Evolutionary conservation across 768 basidiomycete genomes (phyloP).

Genomic region (Fistulinella prunicolor): DNA sequence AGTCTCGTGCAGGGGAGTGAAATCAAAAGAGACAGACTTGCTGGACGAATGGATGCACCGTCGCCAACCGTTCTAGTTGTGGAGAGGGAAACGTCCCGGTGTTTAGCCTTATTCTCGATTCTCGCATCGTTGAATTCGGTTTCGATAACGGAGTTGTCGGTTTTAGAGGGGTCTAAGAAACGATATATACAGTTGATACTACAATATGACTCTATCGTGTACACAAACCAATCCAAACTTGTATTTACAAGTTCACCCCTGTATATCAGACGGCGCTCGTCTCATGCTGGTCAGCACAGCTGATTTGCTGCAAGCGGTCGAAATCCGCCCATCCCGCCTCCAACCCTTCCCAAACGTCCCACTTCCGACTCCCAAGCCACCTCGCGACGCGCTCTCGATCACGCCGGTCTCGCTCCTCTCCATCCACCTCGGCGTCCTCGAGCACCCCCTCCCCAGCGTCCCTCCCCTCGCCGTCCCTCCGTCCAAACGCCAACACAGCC

Average conservation of each 20-base stretch:
- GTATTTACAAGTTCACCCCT: no score
- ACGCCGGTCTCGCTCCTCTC: conserved; percentile 8
- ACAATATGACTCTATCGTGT: no score
- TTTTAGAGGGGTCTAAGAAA: no score
- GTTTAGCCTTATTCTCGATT: conserved; percentile 18
- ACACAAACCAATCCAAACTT: no score
- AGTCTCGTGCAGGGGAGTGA: no score
- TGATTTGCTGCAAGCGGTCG: no score
- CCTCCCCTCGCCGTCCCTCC: conserved; percentile 41
- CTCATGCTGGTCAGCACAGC: no score
- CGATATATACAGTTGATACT: no score
- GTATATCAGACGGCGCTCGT: no score
- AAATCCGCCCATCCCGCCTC: conserved; percentile 39
- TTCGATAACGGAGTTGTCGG: no score
- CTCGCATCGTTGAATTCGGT: conserved; percentile 8
- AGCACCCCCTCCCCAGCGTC: conserved; percentile 62
- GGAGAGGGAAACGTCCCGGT: conserved; percentile 22
- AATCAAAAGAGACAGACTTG: conserved; percentile 39
- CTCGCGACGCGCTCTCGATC: conserved; percentile 43
- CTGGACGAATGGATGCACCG: conserved; percentile 50
- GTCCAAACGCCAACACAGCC: conserved; percentile 68
- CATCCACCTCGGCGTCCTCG: conserved; percentile 47
- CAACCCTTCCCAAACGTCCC: conserved; percentile 67
- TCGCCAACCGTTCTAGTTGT: conserved; percentile 35
- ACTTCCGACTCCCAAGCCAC: conserved; percentile 60